phyloP scores from a whole-genome alignment of 306 rosid genomes.

The Cucurbita ficifolia region DNA sequence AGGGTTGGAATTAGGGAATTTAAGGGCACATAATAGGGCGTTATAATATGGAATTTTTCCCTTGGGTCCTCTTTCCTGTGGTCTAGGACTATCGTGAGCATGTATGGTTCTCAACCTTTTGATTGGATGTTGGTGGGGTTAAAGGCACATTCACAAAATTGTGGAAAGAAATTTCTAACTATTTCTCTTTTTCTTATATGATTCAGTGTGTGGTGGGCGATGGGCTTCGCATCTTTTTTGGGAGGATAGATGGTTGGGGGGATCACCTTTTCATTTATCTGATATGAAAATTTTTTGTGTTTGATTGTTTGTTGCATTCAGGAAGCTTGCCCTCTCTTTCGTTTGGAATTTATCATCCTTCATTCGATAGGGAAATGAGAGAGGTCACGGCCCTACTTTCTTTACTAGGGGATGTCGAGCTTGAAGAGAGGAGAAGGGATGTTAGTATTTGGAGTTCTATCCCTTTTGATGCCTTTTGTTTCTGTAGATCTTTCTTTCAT shows the following conservation, averaged over 20 bases:
- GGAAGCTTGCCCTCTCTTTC: neutral
- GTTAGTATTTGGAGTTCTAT: no score
- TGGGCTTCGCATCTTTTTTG: neutral
- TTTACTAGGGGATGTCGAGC: neutral
- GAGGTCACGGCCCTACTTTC: neutral
- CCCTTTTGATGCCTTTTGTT: no score
- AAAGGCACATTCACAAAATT: neutral
- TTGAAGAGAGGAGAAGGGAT: no score
- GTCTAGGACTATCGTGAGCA: neutral
- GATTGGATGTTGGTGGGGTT: neutral
- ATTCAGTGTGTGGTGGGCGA: neutral
- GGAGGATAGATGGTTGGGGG: neutral
- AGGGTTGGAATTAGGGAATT: neutral
- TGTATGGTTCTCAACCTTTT: neutral
- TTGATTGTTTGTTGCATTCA: neutral
- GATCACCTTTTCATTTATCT: neutral
- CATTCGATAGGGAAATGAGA: neutral
- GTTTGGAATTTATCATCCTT: neutral
- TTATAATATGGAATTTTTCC: neutral
- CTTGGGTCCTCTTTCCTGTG: neutral
- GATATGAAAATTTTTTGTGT: neutral
- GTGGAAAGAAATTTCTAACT: neutral
- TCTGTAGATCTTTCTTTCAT: no score
- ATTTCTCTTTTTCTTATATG: neutral
- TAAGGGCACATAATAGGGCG: neutral